Base-by-base conservation (phyloP, 2,329 filamentous ascomycete genomes). In the Paecilomyces variotii region DNA sequence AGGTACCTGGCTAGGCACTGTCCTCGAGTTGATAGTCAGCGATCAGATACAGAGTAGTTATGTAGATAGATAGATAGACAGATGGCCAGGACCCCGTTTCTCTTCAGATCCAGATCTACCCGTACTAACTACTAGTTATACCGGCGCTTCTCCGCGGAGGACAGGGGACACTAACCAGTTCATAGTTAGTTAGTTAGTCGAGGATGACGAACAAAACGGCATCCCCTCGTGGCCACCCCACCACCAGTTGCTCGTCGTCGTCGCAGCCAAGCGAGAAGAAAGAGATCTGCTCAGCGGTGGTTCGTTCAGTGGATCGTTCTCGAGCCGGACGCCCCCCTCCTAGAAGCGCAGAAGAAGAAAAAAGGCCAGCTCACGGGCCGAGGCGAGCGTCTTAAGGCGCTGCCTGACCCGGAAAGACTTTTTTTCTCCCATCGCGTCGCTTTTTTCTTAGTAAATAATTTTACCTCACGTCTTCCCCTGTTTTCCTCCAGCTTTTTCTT, bases 361-460 rank as follows among this genome's bases (percentile, higher is more conserved):
- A 52, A 27, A 2, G 19, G 24, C 24, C 26, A 52, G 25, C 50
- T 25, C 25, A 28, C 50, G 50, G 50, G 50, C 50, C 25, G 54
- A 9, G 28, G 9, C 30, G 19, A 35, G 35, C 34, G 32, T 45
- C 54, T 45, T 45, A 50, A 56, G 54, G 52, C 28, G 12, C 57
- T 30, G 51, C 51, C 34, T 54, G 56, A 54, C 56, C 56, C 51
- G 50, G 51, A 54, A 32, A 34, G 27, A 24, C 49, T 39, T 49
- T 39, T 55, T 58, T 45, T 58, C 32, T 56, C 39, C 32, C 32
- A 24, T 35, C 55, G 19, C 27, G 32, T 32, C 39, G 27, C 35
- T 58, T 60, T 61, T 60, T 58, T 65, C 62, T 75, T 75, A 74
- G 69, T 70, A 69, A 75, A 75, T 73, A 64, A 65, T 66, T 73